phyloP scores from a whole-genome alignment of 345 rosid genomes.

The Populus tremula region DNA sequence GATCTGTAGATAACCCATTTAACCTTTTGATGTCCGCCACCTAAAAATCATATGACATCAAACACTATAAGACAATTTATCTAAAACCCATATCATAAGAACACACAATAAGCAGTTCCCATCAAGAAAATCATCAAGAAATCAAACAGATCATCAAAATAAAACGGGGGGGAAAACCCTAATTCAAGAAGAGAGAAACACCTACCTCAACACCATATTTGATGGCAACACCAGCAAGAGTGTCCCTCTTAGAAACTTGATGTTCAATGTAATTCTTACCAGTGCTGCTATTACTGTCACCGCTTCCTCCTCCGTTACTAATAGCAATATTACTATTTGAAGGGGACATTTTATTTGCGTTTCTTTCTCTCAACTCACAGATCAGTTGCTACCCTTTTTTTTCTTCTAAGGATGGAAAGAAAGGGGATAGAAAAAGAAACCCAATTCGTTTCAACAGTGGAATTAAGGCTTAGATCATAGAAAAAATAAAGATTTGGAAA shows the following conservation, averaged over 20 bases:
- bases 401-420: not conserved
- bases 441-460: not conserved
- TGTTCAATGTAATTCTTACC: constrained; percentile 50
- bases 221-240: constrained; percentile 93
- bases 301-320: not conserved
- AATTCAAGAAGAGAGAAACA: not conserved
- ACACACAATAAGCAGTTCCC: not conserved
- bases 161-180: not conserved
- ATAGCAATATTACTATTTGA: constrained; percentile 19
- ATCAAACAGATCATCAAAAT: not conserved
- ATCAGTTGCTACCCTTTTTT: not conserved
- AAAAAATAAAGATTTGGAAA: too few species aligned
- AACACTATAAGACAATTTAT: not conserved
- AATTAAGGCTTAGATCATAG: not conserved
- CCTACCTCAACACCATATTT: constrained; percentile 98
- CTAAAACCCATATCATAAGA: constrained; percentile 1
- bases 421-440: not conserved
- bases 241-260: constrained; percentile 67
- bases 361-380: not conserved
- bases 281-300: not conserved
- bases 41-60: constrained; percentile 22
- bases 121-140: not conserved
- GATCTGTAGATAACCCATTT: constrained; percentile 79
- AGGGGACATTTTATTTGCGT: constrained; percentile 33
- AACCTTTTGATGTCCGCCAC: constrained; percentile 79